phyloP scores from a whole-genome alignment of 768 basidiomycete species.

The Pisolithus albus region DNA sequence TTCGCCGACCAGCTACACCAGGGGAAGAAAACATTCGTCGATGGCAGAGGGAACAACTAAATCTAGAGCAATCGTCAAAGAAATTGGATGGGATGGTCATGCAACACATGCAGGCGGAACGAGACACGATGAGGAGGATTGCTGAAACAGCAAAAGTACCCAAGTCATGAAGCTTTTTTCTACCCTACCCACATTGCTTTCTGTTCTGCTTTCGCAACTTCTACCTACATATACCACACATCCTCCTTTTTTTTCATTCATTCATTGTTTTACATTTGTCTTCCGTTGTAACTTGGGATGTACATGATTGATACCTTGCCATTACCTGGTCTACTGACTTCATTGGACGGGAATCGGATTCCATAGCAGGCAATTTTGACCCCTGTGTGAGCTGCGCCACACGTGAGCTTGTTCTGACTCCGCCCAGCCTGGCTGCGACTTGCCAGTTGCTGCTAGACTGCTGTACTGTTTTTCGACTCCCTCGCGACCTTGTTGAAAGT shows the following conservation, averaged over 20 bases:
- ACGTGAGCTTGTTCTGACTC: conserved; percentile 25
- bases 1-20: conserved; percentile 11
- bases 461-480: conserved; percentile 2
- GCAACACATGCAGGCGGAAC: conserved; percentile 79
- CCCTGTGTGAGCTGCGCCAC: background rate
- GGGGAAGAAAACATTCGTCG: conserved; percentile 19
- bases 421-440: conserved; percentile 14
- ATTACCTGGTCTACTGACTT: background rate
- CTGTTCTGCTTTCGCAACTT: background rate
- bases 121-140: conserved; percentile 72
- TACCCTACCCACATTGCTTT: conserved; percentile 12
- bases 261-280: background rate
- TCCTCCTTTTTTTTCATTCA: background rate
- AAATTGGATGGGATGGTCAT: conserved; percentile 74
- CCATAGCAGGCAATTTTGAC: background rate
- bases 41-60: conserved; percentile 27
- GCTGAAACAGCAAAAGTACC: conserved; percentile 41
- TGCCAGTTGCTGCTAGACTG: background rate
- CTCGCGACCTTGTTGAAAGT: conserved; percentile 5
- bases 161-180: conserved; percentile 13
- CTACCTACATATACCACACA: background rate
- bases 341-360: background rate
- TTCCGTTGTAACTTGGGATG: conserved; percentile 21
- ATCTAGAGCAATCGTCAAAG: conserved; percentile 50
- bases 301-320: conserved; percentile 14